Evolutionary conservation across 495 filamentous ascomycete genomes (phyloP).

Genomic region (Melanomma pulvis-pyrius): DNA sequence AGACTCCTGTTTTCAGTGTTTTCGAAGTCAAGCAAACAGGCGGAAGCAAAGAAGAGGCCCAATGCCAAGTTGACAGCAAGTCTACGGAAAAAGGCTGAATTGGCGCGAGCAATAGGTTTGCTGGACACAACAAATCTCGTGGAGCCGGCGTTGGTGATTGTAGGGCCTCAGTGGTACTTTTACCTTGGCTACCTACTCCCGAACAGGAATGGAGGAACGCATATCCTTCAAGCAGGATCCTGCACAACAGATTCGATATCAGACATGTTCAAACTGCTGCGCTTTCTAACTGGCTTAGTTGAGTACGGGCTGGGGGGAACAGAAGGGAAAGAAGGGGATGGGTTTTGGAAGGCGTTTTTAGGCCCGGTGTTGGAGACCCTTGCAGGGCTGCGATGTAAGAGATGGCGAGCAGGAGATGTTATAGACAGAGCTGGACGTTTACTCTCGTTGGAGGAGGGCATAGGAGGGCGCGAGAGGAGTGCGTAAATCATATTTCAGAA

Average conservation of each 20-base stretch:
- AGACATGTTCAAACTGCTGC: slow-evolving; percentile 6
- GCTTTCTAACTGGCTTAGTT: background rate
- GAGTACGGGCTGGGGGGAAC: background rate
- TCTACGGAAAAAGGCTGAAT: slow-evolving; percentile 7
- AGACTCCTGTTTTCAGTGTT: background rate
- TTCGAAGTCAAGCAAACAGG: background rate
- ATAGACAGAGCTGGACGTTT: no score
- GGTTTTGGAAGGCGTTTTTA: no score
- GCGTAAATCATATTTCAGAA: no score
- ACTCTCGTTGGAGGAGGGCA: no score
- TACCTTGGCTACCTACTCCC: background rate
- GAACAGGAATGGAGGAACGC: background rate
- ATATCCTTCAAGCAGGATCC: background rate
- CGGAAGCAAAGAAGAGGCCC: slow-evolving; percentile 1
- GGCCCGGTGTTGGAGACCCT: no score
- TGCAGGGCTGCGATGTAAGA: no score
- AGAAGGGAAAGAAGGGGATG: no score
- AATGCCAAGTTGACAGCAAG: slow-evolving; percentile 12
- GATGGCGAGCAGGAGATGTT: no score
- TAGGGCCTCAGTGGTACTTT: slow-evolving; percentile 2
- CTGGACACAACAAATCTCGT: slow-evolving; percentile 2
- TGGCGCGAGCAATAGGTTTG: background rate
- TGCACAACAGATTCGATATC: background rate
- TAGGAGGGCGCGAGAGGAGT: no score
- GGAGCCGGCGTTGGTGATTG: slow-evolving; percentile 5